phyloP scores from a whole-genome alignment of 805 yeast species.

The Wickerhamiella kazuoi region DNA sequence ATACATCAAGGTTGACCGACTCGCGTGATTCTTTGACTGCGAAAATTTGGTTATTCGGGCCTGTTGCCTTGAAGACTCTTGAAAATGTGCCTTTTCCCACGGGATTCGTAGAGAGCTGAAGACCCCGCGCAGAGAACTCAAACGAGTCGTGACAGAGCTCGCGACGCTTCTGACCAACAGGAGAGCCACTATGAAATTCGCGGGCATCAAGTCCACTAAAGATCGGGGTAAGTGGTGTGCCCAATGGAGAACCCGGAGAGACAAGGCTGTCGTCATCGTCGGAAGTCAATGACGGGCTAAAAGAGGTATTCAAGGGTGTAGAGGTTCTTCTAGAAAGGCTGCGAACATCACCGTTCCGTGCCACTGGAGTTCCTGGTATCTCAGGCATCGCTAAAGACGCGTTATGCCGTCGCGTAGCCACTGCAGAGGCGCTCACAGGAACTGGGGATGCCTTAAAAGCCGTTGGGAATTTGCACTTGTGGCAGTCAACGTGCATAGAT shows the following conservation, averaged over 20 bases:
- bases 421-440: too few species aligned
- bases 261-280: background rate
- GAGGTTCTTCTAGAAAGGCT: background rate
- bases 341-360: background rate
- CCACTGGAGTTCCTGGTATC: background rate
- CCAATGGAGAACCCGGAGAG: background rate
- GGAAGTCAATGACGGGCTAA: background rate
- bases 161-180: background rate
- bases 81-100: constrained; percentile 11
- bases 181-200: background rate
- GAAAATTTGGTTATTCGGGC: background rate
- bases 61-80: constrained; percentile 4
- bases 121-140: background rate
- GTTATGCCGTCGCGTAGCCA: too few species aligned
- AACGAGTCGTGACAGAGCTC: background rate
- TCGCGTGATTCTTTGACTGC: constrained; percentile 9
- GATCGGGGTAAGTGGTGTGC: background rate
- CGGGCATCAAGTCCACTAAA: background rate
- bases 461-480: too few species aligned
- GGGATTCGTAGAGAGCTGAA: background rate
- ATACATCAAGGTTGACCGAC: constrained; percentile 1
- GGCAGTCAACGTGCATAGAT: background rate
- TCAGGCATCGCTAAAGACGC: too few species aligned
- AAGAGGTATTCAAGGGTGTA: background rate
- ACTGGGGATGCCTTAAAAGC: too few species aligned